These are phyloP conservation scores for Rhypophila decipiens DNA, from an alignment of 495 filamentous ascomycete genomes.

Conservation along the genomic window DNA sequence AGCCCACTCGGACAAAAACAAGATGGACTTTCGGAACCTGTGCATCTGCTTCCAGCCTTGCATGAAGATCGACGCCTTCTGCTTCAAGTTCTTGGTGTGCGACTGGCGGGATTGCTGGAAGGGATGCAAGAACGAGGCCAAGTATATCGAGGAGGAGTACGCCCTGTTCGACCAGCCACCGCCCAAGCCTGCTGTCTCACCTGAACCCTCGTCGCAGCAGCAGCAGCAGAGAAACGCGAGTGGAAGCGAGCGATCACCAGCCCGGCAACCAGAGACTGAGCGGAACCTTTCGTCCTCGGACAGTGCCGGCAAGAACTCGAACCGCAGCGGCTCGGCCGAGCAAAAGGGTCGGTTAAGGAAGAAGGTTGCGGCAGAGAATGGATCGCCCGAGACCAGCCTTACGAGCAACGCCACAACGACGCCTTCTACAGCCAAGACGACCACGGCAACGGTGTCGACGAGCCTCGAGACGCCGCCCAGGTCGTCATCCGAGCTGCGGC, in stretches of 20 bases:
- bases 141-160: conserved; percentile 69
- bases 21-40: conserved; percentile 89
- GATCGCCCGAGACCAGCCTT: conserved; percentile 1
- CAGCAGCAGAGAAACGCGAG: conserved; percentile 5
- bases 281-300: conserved; percentile 61
- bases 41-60: conserved; percentile 94
- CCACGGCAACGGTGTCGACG: conserved; percentile 35
- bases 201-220: conserved; percentile 2
- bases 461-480: conserved; percentile 31
- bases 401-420: conserved; percentile 25
- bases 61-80: conserved; percentile 84
- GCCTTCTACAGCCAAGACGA: conserved; percentile 27
- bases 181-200: conserved; percentile 27
- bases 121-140: conserved; percentile 85
- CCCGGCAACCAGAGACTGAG: conserved; percentile 42
- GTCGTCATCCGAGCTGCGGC: conserved; percentile 35
- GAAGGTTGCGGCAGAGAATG: conserved; percentile 27
- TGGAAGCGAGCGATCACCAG: conserved; percentile 11
- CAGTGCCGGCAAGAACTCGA: conserved; percentile 35
- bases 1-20: conserved; percentile 79
- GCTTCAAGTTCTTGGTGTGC: conserved; percentile 84
- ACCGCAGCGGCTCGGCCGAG: conserved; percentile 12
- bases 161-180: conserved; percentile 49
- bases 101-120: conserved; percentile 95
- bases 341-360: conserved; percentile 29